Base-by-base conservation (phyloP, 805 yeast species). In the Scheffersomyces amazonensis region DNA sequence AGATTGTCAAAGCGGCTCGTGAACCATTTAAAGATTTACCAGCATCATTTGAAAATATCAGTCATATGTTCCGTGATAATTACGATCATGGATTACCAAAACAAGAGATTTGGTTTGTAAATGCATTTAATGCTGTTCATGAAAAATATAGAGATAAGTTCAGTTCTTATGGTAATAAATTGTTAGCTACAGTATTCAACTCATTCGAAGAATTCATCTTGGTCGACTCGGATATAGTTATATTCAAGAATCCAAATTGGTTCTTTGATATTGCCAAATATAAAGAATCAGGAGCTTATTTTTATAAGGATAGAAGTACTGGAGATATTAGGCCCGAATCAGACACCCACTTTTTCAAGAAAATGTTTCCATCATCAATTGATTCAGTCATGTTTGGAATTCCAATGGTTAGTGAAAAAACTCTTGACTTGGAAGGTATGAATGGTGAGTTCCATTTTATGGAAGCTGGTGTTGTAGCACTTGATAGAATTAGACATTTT, bases 181-280 rank as follows among this genome's bases (percentile, higher is more conserved):
- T 81, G 53, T 49, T 79, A 22, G 83, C 86, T 1, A 64, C 74
- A 19, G 43, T 78, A 24, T 81, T 81, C 56, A 80, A 73, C 43
- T 71, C 81, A 1, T 78, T 73, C 49, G 79, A 75, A 46, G 81
- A 78, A 37, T 69, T 68, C 56, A 64, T 78, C 27, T 54, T 78
- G 47, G 48, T 78, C 41, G 83, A 78, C 54, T 75, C 82, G 2
- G 82, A 76, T 50, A 57, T 73, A 0, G 65, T 72, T 11, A 47
- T 70, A 34, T 47, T 64, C 12, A 54, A 56, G 37, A 49, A 41
- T 22, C 64, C 65, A 3, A 52, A 52, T 13, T 49, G 42, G 34
- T 62, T 57, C 46, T 62, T 63, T 46, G 47, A 57, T 4, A 37
- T 58, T 17, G 41, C 49, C 16, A 65, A 64, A 18, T 69, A 62